Evolutionary conservation across 352 stramenopile species (phyloP).

Genomic region (Plasmopara muralis): DNA sequence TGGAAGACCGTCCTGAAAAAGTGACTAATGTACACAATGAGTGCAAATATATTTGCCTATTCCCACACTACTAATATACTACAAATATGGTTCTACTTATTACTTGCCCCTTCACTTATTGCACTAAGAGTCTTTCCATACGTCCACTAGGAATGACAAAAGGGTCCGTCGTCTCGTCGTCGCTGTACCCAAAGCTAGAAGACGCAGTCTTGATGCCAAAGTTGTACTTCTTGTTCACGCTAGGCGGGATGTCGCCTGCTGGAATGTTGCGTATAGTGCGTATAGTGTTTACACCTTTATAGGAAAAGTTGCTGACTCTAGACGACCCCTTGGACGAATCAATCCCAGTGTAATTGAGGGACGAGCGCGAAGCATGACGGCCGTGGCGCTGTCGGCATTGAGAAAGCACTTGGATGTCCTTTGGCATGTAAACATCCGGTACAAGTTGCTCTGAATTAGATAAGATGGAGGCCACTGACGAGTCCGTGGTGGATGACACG

Average conservation of each 20-base stretch:
- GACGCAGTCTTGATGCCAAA: slow-evolving; percentile 27
- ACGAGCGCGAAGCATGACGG: slow-evolving; percentile 20
- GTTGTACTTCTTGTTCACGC: slow-evolving; percentile 17
- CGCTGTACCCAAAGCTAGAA: slow-evolving; percentile 32
- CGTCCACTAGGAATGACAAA: neutral
- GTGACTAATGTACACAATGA: slow-evolving; percentile 5
- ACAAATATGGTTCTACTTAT: slow-evolving; percentile 6
- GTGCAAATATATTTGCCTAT: slow-evolving; percentile 5
- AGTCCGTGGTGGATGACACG: slow-evolving; percentile 35
- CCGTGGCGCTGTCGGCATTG: slow-evolving; percentile 35
- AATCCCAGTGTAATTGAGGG: slow-evolving; percentile 13
- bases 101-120: neutral
- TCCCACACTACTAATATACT: slow-evolving; percentile 11
- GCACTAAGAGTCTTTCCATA: neutral
- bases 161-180: slow-evolving; percentile 21
- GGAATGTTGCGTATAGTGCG: slow-evolving; percentile 16
- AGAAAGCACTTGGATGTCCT: slow-evolving; percentile 62
- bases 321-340: slow-evolving; percentile 14
- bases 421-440: slow-evolving; percentile 46
- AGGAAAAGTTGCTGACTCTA: slow-evolving; percentile 19
- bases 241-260: slow-evolving; percentile 4
- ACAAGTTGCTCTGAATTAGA: slow-evolving; percentile 56
- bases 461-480: slow-evolving; percentile 50
- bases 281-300: slow-evolving; percentile 8
- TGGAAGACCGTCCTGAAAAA: slow-evolving; percentile 24